A percentile compares a stretch with the other conserved stretches of the same genome.
These are phyloP conservation scores for Ilex aquifolium DNA, from an alignment of 257 asterid genomes.

Conservation along the genomic window DNA sequence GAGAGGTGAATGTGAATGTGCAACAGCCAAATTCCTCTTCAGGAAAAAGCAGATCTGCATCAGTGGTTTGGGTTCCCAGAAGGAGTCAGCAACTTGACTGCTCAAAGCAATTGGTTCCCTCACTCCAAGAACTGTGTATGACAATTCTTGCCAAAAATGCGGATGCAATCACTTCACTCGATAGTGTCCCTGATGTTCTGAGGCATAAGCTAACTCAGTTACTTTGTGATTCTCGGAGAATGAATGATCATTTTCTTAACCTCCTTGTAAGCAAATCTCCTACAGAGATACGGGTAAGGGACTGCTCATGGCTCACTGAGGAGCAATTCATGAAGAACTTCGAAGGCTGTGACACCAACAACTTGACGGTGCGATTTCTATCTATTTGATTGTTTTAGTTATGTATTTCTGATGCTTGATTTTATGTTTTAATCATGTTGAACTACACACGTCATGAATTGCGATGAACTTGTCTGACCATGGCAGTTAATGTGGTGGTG, in stretches of 20 bases:
- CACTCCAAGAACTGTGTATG: constrained; percentile 69
- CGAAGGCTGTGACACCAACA: constrained; percentile 47
- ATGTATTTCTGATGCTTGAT: background rate
- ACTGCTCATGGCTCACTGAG: constrained; percentile 90
- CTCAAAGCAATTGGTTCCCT: constrained; percentile 42
- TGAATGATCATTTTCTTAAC: constrained; percentile 55
- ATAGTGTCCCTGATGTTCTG: constrained; percentile 70
- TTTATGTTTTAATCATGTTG: too few species aligned
- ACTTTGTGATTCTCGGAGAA: constrained; percentile 66
- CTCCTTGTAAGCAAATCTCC: constrained; percentile 67
- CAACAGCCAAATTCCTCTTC: constrained; percentile 22
- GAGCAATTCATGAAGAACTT: constrained; percentile 50
- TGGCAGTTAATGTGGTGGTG: too few species aligned
- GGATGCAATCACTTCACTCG: constrained; percentile 75
- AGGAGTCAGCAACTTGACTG: constrained; percentile 24
- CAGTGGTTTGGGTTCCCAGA: constrained; percentile 59
- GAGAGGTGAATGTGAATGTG: constrained; percentile 27
- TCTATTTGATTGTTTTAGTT: constrained; percentile 2
- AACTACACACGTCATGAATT: background rate
- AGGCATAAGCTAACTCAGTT: constrained; percentile 64
- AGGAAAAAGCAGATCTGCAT: constrained; percentile 26
- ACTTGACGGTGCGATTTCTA: constrained; percentile 46
- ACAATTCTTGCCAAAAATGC: constrained; percentile 59
- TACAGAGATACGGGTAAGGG: constrained; percentile 70
- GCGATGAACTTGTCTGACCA: too few species aligned